Conservation (phyloP, 2,329 filamentous ascomycete species). For the Phialophora verrucosa region DNA sequence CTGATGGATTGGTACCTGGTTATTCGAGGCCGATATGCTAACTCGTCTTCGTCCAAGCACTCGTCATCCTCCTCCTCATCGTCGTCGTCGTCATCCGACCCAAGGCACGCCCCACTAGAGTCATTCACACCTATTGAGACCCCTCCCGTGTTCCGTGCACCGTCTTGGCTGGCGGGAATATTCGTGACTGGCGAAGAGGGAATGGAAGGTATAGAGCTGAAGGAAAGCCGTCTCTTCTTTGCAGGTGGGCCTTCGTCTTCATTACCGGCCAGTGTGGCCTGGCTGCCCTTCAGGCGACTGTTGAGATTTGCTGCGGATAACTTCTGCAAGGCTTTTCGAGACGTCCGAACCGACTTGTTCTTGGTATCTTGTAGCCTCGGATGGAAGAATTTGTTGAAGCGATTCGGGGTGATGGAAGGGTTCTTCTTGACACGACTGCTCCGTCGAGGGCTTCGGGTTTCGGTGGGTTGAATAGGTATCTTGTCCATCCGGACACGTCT, state of each 20-base stretch:
- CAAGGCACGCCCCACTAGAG: conserved; percentile 8
- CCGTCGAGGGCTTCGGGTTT: conserved; percentile 32
- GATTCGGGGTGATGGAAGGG: conserved; percentile 57
- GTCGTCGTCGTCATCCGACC: conserved; percentile 28
- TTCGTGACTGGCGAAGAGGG: conserved; percentile 49
- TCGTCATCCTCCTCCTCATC: conserved; percentile 10
- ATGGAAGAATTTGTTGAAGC: conserved; percentile 59
- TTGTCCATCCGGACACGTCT: conserved; percentile 29
- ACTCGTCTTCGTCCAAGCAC: conserved; percentile 9
- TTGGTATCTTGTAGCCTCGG: conserved; percentile 48
- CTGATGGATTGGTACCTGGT: conserved; percentile 29
- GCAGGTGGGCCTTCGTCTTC: conserved; percentile 37
- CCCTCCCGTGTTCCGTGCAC: conserved; percentile 5
- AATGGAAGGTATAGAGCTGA: conserved; percentile 54
- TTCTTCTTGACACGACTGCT: conserved; percentile 49
- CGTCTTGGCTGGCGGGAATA: conserved; percentile 33
- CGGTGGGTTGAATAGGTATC: conserved; percentile 23
- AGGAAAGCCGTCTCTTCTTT: conserved; percentile 54
- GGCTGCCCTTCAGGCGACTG: conserved; percentile 19
- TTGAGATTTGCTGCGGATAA: conserved; percentile 45
- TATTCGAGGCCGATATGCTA: conserved; percentile 26
- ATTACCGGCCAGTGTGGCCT: neutral
- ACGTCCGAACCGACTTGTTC: conserved; percentile 47
- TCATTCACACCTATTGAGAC: neutral
- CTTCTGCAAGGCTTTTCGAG: conserved; percentile 52